Percentiles rank a stretch among this genome's conserved stretches.
Conservation (phyloP, 306 rosid genomes). For the Rosa lucieae region DNA sequence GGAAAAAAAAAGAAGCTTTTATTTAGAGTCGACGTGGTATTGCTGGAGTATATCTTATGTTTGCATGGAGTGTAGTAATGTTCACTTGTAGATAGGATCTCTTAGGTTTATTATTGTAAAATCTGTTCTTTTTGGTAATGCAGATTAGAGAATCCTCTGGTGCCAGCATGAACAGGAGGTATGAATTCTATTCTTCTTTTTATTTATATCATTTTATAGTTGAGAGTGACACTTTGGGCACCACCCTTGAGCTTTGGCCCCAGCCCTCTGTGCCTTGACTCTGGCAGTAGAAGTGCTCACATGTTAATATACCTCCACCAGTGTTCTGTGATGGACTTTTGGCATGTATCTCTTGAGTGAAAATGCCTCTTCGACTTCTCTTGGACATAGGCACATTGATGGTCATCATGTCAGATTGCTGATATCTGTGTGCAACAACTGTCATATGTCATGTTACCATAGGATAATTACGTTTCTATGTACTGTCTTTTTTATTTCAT, state of each 20-base stretch:
- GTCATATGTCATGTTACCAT: conserved; percentile 12
- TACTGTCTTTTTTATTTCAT: conserved; percentile 8
- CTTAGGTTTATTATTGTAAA: not conserved
- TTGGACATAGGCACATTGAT: conserved; percentile 8
- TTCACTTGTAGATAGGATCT: not conserved
- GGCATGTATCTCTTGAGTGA: conserved; percentile 4
- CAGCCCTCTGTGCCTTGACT: conserved; percentile 9
- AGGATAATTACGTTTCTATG: conserved; percentile 22
- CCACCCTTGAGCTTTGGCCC: conserved; percentile 5
- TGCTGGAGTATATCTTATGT: not conserved
- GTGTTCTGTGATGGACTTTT: conserved; percentile 6
- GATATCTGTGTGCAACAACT: not conserved
- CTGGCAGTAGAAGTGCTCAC: not conserved
- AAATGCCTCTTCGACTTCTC: conserved; percentile 11
- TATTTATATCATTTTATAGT: not conserved
- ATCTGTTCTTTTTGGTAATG: conserved; percentile 16
- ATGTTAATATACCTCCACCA: not conserved
- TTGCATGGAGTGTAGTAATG: not conserved
- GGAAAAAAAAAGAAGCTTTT: not conserved
- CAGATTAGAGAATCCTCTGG: conserved; percentile 38
- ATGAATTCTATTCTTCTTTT: conserved; percentile 4
- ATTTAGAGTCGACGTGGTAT: not conserved
- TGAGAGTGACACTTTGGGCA: conserved; percentile 10
- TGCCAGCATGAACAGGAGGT: conserved; percentile 35
- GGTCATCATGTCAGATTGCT: conserved; percentile 8